Evolutionary conservation across 768 basidiomycete species (phyloP).

Genomic region (Clitopilus passeckerianus): DNA sequence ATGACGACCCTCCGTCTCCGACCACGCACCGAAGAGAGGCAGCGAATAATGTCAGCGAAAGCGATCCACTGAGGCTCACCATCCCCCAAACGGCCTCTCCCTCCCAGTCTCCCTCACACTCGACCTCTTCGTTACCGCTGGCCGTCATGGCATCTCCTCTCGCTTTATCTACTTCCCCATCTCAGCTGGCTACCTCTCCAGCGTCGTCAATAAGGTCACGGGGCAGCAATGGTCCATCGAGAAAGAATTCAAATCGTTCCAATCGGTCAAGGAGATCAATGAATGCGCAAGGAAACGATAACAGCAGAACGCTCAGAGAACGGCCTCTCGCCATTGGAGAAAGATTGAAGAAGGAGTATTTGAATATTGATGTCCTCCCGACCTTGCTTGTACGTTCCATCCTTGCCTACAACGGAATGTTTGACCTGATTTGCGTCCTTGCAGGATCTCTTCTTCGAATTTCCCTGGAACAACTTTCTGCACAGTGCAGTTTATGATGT

Average conservation of each 20-base stretch:
- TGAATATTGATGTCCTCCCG: conserved; percentile 68
- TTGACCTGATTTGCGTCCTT: not conserved
- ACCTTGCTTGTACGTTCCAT: conserved; percentile 65
- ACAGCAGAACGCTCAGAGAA: not conserved
- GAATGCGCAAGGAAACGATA: not conserved
- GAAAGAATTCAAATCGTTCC: conserved; percentile 50
- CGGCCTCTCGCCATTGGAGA: conserved; percentile 61
- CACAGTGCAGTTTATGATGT: conserved; percentile 96
- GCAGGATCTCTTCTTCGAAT: conserved; percentile 93
- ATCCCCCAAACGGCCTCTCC: conserved; percentile 22
- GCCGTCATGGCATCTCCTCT: conserved; percentile 4
- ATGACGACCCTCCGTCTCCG: conserved; percentile 44
- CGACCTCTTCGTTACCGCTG: conserved; percentile 25
- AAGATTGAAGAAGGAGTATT: conserved; percentile 70
- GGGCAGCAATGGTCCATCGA: conserved; percentile 24
- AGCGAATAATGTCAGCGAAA: not conserved
- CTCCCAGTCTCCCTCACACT: conserved; percentile 21
- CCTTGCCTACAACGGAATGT: not conserved
- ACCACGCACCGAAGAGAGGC: not conserved
- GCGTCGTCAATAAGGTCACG: conserved; percentile 18
- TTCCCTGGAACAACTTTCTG: conserved; percentile 96
- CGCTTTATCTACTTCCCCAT: conserved; percentile 20
- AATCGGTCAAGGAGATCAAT: conserved; percentile 5
- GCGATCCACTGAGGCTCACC: conserved; percentile 19
- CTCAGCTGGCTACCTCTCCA: conserved; percentile 21